Conservation (phyloP, 2,329 filamentous ascomycete species). For the Alternaria arborescens region DNA sequence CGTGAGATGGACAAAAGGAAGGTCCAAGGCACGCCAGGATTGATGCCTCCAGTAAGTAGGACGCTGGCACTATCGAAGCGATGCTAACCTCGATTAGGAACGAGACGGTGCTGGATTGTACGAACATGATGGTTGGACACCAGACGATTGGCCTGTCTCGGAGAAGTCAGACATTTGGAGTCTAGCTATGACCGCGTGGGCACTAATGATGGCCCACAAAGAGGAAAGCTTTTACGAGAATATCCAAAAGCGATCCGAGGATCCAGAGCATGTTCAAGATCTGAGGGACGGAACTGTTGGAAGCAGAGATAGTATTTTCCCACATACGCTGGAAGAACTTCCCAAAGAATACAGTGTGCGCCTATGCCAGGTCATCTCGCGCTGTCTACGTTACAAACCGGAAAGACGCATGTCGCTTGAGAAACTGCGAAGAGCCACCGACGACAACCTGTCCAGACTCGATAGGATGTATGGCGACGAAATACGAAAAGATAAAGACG, state of each 20-base stretch:
- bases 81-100: background rate
- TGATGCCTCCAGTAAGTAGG: background rate
- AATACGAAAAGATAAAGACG: background rate
- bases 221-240: background rate
- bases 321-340: background rate
- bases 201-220: background rate
- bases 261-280: rapidly evolving
- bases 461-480: background rate
- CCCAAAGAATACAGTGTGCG: background rate
- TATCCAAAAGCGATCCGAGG: background rate
- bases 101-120: background rate
- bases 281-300: rapidly evolving
- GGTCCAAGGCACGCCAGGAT: background rate
- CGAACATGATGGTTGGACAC: rapidly evolving
- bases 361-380: background rate
- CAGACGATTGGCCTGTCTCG: background rate
- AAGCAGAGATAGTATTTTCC: background rate
- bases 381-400: background rate
- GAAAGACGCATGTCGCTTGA: background rate
- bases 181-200: background rate
- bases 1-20: rapidly evolving
- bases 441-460: background rate
- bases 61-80: background rate
- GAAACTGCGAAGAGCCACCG: background rate
- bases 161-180: background rate